Evolutionary conservation across 2,329 filamentous ascomycete genomes (phyloP).

Genomic region (Pezicula radicicola): DNA sequence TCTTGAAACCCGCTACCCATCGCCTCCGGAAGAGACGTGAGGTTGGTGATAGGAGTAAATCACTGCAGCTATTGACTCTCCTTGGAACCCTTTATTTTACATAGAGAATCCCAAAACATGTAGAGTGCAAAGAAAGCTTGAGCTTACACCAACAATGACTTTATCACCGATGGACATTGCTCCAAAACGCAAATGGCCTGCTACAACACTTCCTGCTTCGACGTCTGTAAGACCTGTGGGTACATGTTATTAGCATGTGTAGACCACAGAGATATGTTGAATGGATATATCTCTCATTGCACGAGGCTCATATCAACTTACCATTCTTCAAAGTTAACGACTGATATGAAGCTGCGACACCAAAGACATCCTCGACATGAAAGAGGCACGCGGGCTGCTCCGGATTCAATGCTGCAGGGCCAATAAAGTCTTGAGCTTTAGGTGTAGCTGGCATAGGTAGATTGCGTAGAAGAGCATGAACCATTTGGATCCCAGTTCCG

Average conservation of each 20-base stretch:
- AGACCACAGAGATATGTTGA: no score
- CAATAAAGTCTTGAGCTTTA: slow-evolving; percentile 52
- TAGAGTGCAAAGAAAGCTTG: not conserved
- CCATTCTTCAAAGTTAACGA: slow-evolving; percentile 36
- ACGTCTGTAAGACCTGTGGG: not conserved
- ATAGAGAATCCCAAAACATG: not conserved
- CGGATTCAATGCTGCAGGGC: slow-evolving; percentile 48
- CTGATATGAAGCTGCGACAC: slow-evolving; percentile 62
- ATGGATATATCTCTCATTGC: no score
- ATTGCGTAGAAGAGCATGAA: slow-evolving; percentile 77
- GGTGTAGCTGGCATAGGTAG: slow-evolving; percentile 66
- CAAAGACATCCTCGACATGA: slow-evolving; percentile 89
- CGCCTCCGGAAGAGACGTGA: no score
- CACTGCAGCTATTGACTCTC: no score
- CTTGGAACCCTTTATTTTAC: no score
- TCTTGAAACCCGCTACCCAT: no score
- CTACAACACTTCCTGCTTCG: slow-evolving; percentile 71
- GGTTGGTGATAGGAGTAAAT: no score
- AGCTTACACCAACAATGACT: slow-evolving; percentile 62
- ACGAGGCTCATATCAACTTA: slow-evolving; percentile 1
- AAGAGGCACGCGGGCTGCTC: slow-evolving; percentile 67
- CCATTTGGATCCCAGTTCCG: slow-evolving; percentile 73
- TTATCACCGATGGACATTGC: slow-evolving; percentile 73
- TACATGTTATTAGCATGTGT: no score
- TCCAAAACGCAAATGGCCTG: slow-evolving; percentile 80